Evolutionary conservation across 768 basidiomycete species (phyloP).

Genomic region (Tricholoma bakamatsutake): DNA sequence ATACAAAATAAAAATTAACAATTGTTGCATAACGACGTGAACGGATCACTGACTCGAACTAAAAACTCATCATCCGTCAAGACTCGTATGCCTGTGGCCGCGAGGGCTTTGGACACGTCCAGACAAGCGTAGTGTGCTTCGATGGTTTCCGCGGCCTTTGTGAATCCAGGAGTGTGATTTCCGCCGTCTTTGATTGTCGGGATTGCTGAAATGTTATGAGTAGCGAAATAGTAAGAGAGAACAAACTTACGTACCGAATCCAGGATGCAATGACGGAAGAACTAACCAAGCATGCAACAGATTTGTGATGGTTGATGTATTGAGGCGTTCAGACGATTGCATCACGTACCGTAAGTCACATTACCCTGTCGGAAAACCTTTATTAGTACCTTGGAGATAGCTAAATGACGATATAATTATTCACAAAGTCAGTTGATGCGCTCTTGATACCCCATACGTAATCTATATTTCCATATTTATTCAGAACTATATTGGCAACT

Average conservation of each 20-base stretch:
- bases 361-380: conserved; percentile 46
- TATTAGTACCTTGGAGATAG: background rate
- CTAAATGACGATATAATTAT: conserved; percentile 17
- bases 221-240: background rate
- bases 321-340: background rate
- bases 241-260: conserved; percentile 47
- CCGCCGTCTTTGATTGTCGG: conserved; percentile 68
- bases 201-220: conserved; percentile 44
- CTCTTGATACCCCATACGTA: conserved; percentile 60
- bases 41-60: conserved; percentile 36
- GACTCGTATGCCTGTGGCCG: conserved; percentile 61
- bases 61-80: conserved; percentile 65
- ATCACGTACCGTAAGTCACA: conserved; percentile 57
- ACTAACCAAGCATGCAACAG: conserved; percentile 21
- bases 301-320: background rate
- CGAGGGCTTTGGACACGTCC: conserved; percentile 64
- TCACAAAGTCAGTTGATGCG: conserved; percentile 81
- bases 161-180: conserved; percentile 71
- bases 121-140: conserved; percentile 63
- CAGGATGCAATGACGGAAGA: conserved; percentile 69
- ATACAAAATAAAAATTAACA: background rate
- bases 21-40: background rate
- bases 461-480: conserved; percentile 57
- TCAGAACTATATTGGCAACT: conserved; percentile 54
- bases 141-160: conserved; percentile 52